Evolutionary conservation across 2,329 filamentous ascomycete species (phyloP), one percentile per base, ranked within the genome.

Genomic region (Davidsoniella eucalypti): DNA sequence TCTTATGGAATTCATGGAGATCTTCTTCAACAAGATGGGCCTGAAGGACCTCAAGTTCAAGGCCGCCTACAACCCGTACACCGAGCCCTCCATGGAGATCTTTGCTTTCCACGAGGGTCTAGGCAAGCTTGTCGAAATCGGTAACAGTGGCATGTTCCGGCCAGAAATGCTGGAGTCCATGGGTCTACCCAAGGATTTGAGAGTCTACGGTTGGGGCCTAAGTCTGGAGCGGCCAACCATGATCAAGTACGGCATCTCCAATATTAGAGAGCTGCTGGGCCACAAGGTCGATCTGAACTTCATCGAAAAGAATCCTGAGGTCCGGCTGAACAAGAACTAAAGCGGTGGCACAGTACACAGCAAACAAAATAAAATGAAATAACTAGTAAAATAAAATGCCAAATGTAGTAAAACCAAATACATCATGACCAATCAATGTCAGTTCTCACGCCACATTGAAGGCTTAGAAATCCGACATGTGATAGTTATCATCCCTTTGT

Each of bases 71-170:
- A 94, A 94, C 68, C 86, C 85, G 1, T 88, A 93, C 71, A 94
- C 87, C 25, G 92, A 98, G 68, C 88, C 92, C 26, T 84, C 82
- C 63, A 93, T 98, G 87, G 92, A 98, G 67, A 94, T 98, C 57
- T 98, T 96, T 69, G 87, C 85, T 57, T 96, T 82, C 71, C 92
- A 96, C 71, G 77, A 82, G 60, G 90, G 87, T 3, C 70, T 95
- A 46, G 78, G 78, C 60, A 94, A 94, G 71, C 82, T 93, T 69
- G 86, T 96, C 23, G 92, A 96, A 69, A 96, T 96, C 62, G 92
- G 92, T 54, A 96, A 98, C 70, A 90, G 83, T 59, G 92, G 92
- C 56, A 96, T 98, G 88, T 98, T 98, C 79, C 76, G 92, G 57
- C 88, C 92, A 1, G 92, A 98, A 68, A 95, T 96, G 90, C 67